Evolutionary conservation across 2,329 filamentous ascomycete species (phyloP).

Genomic region (Curvularia lunata): DNA sequence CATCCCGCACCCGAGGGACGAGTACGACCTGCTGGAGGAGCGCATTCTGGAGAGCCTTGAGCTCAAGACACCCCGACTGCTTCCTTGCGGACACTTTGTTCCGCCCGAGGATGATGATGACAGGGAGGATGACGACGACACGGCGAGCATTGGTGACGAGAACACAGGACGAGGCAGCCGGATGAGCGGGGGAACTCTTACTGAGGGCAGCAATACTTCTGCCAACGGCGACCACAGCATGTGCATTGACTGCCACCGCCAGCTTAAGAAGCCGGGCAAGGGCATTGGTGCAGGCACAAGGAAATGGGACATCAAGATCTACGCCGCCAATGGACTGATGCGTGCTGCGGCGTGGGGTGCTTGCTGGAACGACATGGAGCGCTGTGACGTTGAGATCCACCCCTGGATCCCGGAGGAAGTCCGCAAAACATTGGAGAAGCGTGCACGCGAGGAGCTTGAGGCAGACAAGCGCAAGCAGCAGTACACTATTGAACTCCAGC

Average conservation of each 20-base stretch:
- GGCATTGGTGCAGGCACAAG: slow-evolving; percentile 53
- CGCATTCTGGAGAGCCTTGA: slow-evolving; percentile 76
- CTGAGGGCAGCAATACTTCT: slow-evolving; percentile 35
- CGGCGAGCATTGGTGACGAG: slow-evolving; percentile 43
- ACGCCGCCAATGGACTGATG: slow-evolving; percentile 95
- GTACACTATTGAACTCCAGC: slow-evolving; percentile 42
- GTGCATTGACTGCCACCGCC: slow-evolving; percentile 58
- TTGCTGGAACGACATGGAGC: slow-evolving; percentile 97
- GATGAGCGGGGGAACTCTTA: slow-evolving; percentile 46
- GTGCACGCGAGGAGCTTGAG: slow-evolving; percentile 52
- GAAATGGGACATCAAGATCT: slow-evolving; percentile 82
- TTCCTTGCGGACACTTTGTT: slow-evolving; percentile 79
- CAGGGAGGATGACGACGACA: slow-evolving; percentile 46
- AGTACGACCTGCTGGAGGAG: slow-evolving; percentile 81
- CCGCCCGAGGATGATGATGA: slow-evolving; percentile 46
- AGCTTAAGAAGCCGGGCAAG: slow-evolving; percentile 45
- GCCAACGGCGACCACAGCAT: slow-evolving; percentile 45
- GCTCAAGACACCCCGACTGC: slow-evolving; percentile 71
- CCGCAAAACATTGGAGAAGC: slow-evolving; percentile 65
- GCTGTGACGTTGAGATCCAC: slow-evolving; percentile 92
- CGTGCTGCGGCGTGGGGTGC: slow-evolving; percentile 88
- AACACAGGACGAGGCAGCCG: slow-evolving; percentile 44
- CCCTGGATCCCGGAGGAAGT: slow-evolving; percentile 69
- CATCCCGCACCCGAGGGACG: slow-evolving; percentile 77
- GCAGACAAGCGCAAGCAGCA: slow-evolving; percentile 37